Conservation (phyloP, 768 basidiomycete species). For the Collybiopsis luxurians region DNA sequence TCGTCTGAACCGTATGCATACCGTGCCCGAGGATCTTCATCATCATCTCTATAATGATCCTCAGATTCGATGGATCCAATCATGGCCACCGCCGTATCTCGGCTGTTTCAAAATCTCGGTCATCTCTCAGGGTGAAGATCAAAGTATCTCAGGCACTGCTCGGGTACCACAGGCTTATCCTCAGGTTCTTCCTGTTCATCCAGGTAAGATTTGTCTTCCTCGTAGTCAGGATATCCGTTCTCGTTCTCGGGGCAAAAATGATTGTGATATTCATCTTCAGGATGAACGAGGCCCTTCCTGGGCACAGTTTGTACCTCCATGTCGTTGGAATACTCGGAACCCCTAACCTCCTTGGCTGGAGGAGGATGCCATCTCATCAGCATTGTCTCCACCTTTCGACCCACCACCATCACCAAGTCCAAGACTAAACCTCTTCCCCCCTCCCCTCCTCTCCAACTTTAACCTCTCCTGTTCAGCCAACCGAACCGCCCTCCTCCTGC, state of each 20-base stretch:
- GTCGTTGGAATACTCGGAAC: conserved; percentile 30
- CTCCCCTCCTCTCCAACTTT: not conserved
- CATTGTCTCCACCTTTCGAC: not conserved
- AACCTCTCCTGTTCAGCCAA: conserved; percentile 1
- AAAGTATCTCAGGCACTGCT: conserved; percentile 65
- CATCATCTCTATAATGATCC: conserved; percentile 20
- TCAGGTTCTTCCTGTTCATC: conserved; percentile 24
- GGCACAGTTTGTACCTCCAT: conserved; percentile 9
- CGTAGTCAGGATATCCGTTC: conserved; percentile 17
- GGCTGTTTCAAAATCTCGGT: not conserved
- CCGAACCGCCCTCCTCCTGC: not conserved
- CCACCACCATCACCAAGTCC: too few species aligned
- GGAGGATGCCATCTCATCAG: not conserved
- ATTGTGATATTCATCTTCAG: conserved; percentile 28
- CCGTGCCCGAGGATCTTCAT: conserved; percentile 19
- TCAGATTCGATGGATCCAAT: too few species aligned
- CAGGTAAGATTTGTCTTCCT: conserved; percentile 24
- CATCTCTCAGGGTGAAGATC: conserved; percentile 76
- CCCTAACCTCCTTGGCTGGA: conserved; percentile 7
- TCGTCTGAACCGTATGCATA: conserved; percentile 11
- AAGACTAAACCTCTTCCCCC: conserved; percentile 7
- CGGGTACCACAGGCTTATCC: conserved; percentile 14
- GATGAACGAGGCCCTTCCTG: not conserved
- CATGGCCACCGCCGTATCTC: too few species aligned
- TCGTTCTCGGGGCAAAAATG: conserved; percentile 42